A percentile compares a stretch with the other conserved stretches of the same genome.
phyloP scores from a whole-genome alignment of 1,284 basidiomycete species.

The Cystobasidium pallidum region DNA sequence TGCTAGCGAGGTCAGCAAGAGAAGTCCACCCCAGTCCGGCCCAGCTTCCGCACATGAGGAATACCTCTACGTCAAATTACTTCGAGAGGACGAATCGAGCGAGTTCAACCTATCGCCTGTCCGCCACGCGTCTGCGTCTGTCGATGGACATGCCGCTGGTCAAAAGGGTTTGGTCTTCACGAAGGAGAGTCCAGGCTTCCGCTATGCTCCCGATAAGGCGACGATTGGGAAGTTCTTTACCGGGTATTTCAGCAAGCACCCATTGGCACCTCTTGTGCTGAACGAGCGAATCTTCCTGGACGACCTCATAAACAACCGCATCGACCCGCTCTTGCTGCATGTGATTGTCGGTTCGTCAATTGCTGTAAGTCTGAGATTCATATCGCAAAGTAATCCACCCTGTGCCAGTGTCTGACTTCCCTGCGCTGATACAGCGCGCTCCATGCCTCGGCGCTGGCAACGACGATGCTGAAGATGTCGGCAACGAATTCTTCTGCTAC shows the following conservation, averaged over 20 bases:
- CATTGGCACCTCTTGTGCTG: slow-evolving; percentile 32
- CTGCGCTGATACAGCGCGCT: slow-evolving; percentile 12
- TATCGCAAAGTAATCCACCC: neutral
- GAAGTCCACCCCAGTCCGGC: neutral
- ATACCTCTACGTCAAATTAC: slow-evolving; percentile 32
- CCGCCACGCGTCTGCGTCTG: neutral
- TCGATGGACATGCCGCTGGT: neutral
- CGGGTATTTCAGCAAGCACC: slow-evolving; percentile 37
- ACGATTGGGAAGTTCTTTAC: slow-evolving; percentile 37
- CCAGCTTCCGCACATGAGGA: slow-evolving; percentile 10
- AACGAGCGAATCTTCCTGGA: slow-evolving; percentile 40
- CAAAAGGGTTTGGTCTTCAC: neutral
- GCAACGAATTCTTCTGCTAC: slow-evolving; percentile 33
- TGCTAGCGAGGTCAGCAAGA: slow-evolving; percentile 9
- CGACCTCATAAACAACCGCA: slow-evolving; percentile 23
- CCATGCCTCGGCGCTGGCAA: slow-evolving; percentile 29
- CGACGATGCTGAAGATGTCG: slow-evolving; percentile 34
- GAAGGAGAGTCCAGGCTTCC: slow-evolving; percentile 15
- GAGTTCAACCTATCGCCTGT: neutral
- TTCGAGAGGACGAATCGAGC: slow-evolving; percentile 39
- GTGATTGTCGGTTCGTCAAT: slow-evolving; percentile 42
- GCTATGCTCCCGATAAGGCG: slow-evolving; percentile 31
- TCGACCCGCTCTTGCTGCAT: slow-evolving; percentile 22
- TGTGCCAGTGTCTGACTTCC: neutral
- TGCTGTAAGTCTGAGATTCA: slow-evolving; percentile 16